Evolutionary conservation across 192 early-diverging fungal species (phyloP).

Genomic region (Polychytrium aggregatum): DNA sequence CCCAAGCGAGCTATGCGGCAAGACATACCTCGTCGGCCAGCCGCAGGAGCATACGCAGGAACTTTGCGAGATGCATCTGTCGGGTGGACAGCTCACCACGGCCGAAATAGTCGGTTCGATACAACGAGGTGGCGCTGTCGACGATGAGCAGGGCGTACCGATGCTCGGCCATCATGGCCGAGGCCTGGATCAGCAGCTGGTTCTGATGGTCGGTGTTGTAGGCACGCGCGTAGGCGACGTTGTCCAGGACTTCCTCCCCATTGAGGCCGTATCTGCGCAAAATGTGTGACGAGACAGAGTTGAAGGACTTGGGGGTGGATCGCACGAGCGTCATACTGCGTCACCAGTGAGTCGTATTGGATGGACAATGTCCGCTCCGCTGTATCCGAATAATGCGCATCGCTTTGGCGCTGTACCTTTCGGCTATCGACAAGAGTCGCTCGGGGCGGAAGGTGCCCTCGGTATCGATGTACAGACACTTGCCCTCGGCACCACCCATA

Average conservation of each 20-base stretch:
- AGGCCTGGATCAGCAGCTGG: conserved; percentile 69
- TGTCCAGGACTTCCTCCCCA: conserved; percentile 80
- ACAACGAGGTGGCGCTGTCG: conserved; percentile 85
- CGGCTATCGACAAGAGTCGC: conserved; percentile 70
- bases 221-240: conserved; percentile 87
- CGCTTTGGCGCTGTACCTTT: conserved; percentile 57
- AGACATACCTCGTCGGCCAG: conserved; percentile 79
- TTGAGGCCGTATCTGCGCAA: conserved; percentile 46
- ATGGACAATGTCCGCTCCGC: too few relatives aligned
- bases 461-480: conserved; percentile 92
- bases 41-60: conserved; percentile 70
- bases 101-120: conserved; percentile 93
- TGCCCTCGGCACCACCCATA: conserved; percentile 88
- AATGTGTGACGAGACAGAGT: too few relatives aligned
- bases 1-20: too few relatives aligned
- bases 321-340: too few relatives aligned
- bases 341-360: too few relatives aligned
- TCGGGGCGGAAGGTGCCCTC: conserved; percentile 95
- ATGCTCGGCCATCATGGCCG: conserved; percentile 79
- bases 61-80: conserved; percentile 88
- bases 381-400: too few relatives aligned
- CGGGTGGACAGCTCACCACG: conserved; percentile 89
- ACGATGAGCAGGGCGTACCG: conserved; percentile 72
- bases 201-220: conserved; percentile 95
- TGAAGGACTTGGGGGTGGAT: too few relatives aligned